Base-by-base conservation (phyloP, 2,329 filamentous ascomycete species). In the Diplodia scrobiculata region DNA sequence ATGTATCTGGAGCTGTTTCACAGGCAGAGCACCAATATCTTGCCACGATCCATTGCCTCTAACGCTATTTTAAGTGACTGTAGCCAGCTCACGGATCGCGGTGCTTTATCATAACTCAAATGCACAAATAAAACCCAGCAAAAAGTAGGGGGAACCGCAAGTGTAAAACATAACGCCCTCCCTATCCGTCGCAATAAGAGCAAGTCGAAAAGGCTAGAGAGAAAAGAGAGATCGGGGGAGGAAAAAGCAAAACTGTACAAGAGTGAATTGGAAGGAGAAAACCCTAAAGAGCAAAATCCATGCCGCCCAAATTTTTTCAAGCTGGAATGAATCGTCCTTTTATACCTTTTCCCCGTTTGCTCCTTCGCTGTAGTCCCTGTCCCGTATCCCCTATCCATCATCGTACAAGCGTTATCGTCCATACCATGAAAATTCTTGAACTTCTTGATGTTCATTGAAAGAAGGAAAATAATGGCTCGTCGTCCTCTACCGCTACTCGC, bases 401-500 rank as follows among this genome's bases (percentile, higher is more conserved):
- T 41, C 38, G 38, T 41, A 41, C 38, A 41, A 41, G 38, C 38
- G 14, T 41, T 41, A 41, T n/a, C 38, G n/a, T 38, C 21, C 9
- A 54, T 34, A 38, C 34, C 19, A 38, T 19, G 53, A 58, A 58
- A 27, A 38, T 41, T 41, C 17, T 41, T 17, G 38, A 41, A 41
- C 38, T n/a, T 17, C 38, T n/a, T 54, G 27, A 32, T 9, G n/a
- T 34, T 29, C 51, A 2, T 34, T 11, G 59, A 63, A 51, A 63
- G n/a, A 11, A 36, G 21, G 27, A 38, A 62, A 51, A 51, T 36
- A 34, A 51, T 36, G 21, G 19, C 45, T 27, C 59, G 45, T 51
- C 25, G 27, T 32, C 25, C 21, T 51, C 59, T 63, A 63, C 38
- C 45, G 45, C 50, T 34, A 63, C 59, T 41, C 38, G 59, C 59